Evolutionary conservation across 1,284 basidiomycete species (phyloP).

Genomic region (Boletus calvinii): DNA sequence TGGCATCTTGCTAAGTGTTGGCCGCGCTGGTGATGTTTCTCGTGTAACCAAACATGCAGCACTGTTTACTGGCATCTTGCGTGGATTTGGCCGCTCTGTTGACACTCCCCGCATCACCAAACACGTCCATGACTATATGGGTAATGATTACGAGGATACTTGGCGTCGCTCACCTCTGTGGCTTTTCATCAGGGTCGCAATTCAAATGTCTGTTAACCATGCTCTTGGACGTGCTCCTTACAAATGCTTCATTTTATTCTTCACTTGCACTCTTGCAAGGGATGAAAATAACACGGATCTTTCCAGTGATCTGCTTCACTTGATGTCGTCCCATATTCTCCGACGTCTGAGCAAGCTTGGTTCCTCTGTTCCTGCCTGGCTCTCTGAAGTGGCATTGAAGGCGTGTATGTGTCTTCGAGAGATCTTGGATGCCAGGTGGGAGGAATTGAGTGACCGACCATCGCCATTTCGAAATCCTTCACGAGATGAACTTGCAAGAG

Average conservation of each 20-base stretch:
- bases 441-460: neutral
- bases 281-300: constrained; percentile 16
- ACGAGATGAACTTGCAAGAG: constrained; percentile 24
- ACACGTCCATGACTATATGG: too few relatives aligned
- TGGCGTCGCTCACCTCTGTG: constrained; percentile 37
- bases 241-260: neutral
- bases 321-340: constrained; percentile 30
- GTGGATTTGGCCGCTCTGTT: too few relatives aligned
- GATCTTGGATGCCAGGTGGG: constrained; percentile 4
- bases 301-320: constrained; percentile 32
- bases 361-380: constrained; percentile 1
- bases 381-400: constrained; percentile 6
- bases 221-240: neutral
- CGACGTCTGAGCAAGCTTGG: constrained; percentile 38
- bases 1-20: constrained; percentile 30
- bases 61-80: too few relatives aligned
- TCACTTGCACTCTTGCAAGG: neutral
- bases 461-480: constrained; percentile 27
- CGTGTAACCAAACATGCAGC: constrained; percentile 24
- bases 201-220: neutral
- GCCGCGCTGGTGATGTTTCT: constrained; percentile 7
- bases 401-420: constrained; percentile 2
- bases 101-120: too few relatives aligned
- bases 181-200: neutral
- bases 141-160: too few relatives aligned